Evolutionary conservation across 2,329 filamentous ascomycete species (phyloP).

Genomic region (Clarireedia sp.): DNA sequence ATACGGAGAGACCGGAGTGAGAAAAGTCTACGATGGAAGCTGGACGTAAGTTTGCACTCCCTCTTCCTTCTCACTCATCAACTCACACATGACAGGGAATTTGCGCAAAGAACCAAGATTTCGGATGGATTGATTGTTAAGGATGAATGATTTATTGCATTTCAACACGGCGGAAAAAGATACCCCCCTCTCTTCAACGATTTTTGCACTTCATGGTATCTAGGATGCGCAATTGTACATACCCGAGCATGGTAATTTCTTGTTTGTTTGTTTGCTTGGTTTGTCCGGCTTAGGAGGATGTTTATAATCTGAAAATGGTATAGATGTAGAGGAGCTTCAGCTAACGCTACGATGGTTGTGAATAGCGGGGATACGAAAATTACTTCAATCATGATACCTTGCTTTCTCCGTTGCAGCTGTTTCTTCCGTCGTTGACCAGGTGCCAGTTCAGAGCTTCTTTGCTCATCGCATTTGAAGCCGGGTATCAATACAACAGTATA

Average conservation of each 20-base stretch:
- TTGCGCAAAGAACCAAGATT: constrained; percentile 57
- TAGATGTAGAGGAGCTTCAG: too few species aligned
- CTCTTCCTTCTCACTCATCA: not conserved
- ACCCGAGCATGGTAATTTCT: not conserved
- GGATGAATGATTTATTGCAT: constrained; percentile 18
- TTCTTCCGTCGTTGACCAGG: too few species aligned
- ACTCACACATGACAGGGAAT: constrained; percentile 41
- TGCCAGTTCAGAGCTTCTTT: too few species aligned
- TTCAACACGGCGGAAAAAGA: constrained; percentile 6
- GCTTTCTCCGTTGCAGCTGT: too few species aligned
- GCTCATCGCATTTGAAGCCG: too few species aligned
- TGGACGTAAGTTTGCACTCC: constrained; percentile 72
- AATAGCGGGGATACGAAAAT: too few species aligned
- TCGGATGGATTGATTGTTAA: constrained; percentile 57
- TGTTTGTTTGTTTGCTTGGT: not conserved
- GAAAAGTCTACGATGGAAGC: constrained; percentile 87
- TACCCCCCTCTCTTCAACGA: constrained; percentile 9
- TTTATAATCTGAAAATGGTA: too few species aligned
- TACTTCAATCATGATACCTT: too few species aligned
- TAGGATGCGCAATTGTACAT: not conserved
- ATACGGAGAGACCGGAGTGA: constrained; percentile 57
- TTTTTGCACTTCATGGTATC: constrained; percentile 5
- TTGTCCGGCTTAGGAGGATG: too few species aligned
- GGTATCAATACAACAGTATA: too few species aligned
- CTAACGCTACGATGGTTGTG: too few species aligned